A percentile compares a stretch with the other conserved stretches of the same genome.
These are phyloP conservation scores for Candida freyschussii DNA, from an alignment of 1,139 yeast genomes.

Conservation along the genomic window DNA sequence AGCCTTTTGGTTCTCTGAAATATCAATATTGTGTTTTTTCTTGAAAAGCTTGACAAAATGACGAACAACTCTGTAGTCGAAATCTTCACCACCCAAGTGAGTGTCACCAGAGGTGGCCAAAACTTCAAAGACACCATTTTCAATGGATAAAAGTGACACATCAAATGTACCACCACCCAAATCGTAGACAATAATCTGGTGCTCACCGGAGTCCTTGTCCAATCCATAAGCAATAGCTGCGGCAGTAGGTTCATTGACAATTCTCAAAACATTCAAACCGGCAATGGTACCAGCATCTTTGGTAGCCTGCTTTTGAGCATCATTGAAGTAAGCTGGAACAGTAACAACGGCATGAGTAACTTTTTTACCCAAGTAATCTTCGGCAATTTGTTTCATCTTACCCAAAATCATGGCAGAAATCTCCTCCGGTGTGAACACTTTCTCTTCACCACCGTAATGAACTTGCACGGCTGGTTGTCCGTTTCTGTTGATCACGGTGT, in stretches of 20 bases:
- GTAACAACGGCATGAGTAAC: conserved; percentile 97
- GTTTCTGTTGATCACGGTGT: conserved; percentile 80
- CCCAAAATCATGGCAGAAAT: conserved; percentile 95
- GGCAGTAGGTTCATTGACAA: conserved; percentile 98
- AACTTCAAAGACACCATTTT: conserved; percentile 98
- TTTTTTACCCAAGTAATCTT: conserved; percentile 87
- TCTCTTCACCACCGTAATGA: conserved; percentile 87
- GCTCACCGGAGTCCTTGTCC: conserved; percentile 84
- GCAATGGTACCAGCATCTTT: conserved; percentile 99
- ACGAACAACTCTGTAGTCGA: conserved; percentile 76
- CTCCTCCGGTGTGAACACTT: conserved; percentile 96
- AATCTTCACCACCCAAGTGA: conserved; percentile 63
- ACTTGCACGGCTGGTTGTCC: conserved; percentile 96
- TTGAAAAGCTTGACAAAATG: conserved; percentile 78
- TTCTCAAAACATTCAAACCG: conserved; percentile 95
- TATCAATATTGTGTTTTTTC: conserved; percentile 77
- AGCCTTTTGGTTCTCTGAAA: conserved; percentile 72
- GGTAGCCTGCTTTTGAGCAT: conserved; percentile 98
- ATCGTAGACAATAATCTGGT: conserved; percentile 91
- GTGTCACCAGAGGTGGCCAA: conserved; percentile 99
- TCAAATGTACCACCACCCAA: conserved; percentile 99
- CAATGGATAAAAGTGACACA: conserved; percentile 92
- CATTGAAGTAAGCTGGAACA: conserved; percentile 98
- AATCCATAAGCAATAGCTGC: conserved; percentile 99
- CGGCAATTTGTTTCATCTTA: conserved; percentile 99